Evolutionary conservation across 345 rosid species (phyloP), one percentile per base, ranked within the genome.

Genomic region (Turritis glabra): DNA sequence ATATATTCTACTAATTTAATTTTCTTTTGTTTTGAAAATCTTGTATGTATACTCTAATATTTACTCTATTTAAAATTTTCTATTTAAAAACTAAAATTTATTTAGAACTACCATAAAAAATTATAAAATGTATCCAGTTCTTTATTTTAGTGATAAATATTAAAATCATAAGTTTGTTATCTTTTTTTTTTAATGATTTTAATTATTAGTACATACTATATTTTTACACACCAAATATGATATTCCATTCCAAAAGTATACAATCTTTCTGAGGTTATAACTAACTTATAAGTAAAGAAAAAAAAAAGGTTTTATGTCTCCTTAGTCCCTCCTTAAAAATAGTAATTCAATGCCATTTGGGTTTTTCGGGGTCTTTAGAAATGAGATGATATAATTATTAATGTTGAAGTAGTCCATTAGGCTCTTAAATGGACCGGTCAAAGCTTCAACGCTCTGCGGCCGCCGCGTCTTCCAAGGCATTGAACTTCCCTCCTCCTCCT

Each of bases 401-500:
- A 23, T 51, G 11, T 27, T 54, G 19, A 27, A 26, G 38, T 26
- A n/a, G 22, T 55, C 38, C 60, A 55, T 29, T 29, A 29, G 15
- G 12, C 60, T 29, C 38, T 15, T 29, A 27, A 1, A 10, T 17
- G n/a, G 32, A 59, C 38, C 47, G 19, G 58, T 46, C 15, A 35
- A 47, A 64, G 21, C 58, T 46, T 71, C 26, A 11, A 58, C n/a
- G 25, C 57, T 58, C 18, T 14, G 13, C 22, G 15, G 44, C 66
- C 37, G 74, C 74, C 67, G 67, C 67, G 67, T 71, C 37, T 48
- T 56, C 4, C 27, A 57, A 14, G 63, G 53, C 60, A 61, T 38
- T 8, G 32, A 38, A 61, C 32, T 15, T 4, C 37, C 52, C 3
- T 2, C 8, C 37, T 8, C 13, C 40, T 27, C 3, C 53, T 22